phyloP scores from a whole-genome alignment of 2,329 filamentous ascomycete species.

The Malbranchea zuffiana region DNA sequence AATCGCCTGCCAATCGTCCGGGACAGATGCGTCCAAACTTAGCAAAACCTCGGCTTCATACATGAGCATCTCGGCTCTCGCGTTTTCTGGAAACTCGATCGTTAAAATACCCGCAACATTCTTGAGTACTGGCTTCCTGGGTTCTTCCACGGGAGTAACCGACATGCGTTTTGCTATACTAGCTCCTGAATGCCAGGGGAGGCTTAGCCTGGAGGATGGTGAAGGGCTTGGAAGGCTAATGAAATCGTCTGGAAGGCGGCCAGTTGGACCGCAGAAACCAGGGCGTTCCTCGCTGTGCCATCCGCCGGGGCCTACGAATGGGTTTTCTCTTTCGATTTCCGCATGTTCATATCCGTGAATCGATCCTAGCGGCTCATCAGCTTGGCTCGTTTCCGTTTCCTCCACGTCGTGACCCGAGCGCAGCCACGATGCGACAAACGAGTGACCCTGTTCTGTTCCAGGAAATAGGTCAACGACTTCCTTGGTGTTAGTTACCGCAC shows the following conservation, averaged over 20 bases:
- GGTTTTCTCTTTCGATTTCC: background rate
- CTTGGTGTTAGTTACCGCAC: background rate
- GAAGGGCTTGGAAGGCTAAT: slow-evolving; percentile 16
- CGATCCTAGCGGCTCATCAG: background rate
- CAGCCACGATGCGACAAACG: slow-evolving; percentile 6
- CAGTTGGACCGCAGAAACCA: too few relatives aligned
- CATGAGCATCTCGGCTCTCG: background rate
- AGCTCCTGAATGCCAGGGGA: slow-evolving; percentile 16
- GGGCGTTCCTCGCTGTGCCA: background rate
- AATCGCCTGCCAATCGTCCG: background rate
- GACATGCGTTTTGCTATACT: slow-evolving; percentile 1
- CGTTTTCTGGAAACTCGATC: slow-evolving; percentile 2
- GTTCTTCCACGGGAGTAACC: background rate
- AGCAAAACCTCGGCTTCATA: slow-evolving; percentile 7
- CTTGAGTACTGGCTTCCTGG: slow-evolving; percentile 4
- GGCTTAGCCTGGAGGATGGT: slow-evolving; percentile 15
- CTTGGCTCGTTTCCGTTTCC: background rate
- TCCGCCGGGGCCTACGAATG: background rate
- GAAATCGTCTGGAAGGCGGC: slow-evolving; percentile 1
- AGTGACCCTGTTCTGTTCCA: background rate
- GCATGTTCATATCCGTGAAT: background rate
- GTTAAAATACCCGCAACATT: slow-evolving; percentile 1
- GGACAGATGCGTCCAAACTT: background rate
- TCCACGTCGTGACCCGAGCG: background rate
- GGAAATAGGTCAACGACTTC: background rate